Percentiles rank a stretch among this genome's conserved stretches.
Conservation (phyloP, 345 rosid genomes). For the Camelina laxa region DNA sequence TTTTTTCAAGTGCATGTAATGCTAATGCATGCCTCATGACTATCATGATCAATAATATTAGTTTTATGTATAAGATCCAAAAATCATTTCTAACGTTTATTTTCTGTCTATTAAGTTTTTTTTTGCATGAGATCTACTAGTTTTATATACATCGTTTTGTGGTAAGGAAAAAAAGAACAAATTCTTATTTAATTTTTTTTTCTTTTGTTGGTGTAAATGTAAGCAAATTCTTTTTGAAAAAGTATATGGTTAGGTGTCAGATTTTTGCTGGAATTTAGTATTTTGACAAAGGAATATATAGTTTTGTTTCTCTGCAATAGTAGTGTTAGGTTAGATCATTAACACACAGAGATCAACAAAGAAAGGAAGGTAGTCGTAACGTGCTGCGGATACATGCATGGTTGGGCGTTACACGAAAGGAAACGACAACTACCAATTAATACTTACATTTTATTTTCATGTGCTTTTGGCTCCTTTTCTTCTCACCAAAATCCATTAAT, state of each 20-base stretch:
- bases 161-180: neutral
- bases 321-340: slow-evolving; percentile 36
- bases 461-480: slow-evolving; percentile 27
- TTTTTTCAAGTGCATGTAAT: neutral
- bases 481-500: slow-evolving; percentile 31
- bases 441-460: slow-evolving; percentile 34
- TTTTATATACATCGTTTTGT: neutral
- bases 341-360: slow-evolving; percentile 24
- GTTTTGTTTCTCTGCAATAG: neutral
- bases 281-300: slow-evolving; percentile 7
- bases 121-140: neutral
- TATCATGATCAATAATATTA: neutral
- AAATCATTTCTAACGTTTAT: slow-evolving; percentile 11
- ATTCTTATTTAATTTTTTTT: no score
- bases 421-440: slow-evolving; percentile 33
- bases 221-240: neutral
- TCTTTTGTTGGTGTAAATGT: no score
- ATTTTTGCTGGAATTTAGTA: neutral
- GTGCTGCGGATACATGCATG: slow-evolving; percentile 16
- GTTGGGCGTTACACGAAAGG: slow-evolving; percentile 38
- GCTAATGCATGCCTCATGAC: neutral
- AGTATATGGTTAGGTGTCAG: slow-evolving; percentile 15
- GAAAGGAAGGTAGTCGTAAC: slow-evolving; percentile 17
- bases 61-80: neutral
- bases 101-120: neutral